phyloP scores from a whole-genome alignment of 306 rosid genomes.

The Carpinus fangiana region DNA sequence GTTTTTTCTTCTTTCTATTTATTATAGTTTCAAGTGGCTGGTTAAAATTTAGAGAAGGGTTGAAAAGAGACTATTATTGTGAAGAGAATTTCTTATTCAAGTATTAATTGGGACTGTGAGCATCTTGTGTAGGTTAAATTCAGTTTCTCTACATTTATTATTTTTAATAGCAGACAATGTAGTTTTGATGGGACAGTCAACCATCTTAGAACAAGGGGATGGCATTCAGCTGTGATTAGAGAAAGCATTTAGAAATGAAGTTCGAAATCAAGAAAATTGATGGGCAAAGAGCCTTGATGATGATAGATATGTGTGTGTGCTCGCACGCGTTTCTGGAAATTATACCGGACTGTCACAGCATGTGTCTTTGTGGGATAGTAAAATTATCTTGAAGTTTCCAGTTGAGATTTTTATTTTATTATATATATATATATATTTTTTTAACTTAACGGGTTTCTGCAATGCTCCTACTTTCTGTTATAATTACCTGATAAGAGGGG shows the following conservation, averaged over 20 bases:
- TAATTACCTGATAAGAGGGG: neutral
- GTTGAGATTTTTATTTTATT: neutral
- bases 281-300: too few species aligned
- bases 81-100: neutral
- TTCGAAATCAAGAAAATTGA: too few species aligned
- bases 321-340: too few species aligned
- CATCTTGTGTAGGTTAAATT: slow-evolving; percentile 1
- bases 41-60: neutral
- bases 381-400: neutral
- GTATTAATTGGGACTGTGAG: neutral
- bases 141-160: neutral
- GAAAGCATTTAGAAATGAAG: neutral
- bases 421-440: too few species aligned
- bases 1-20: neutral
- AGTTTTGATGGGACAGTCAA: neutral
- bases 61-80: neutral
- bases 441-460: neutral
- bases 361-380: neutral
- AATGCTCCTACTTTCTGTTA: neutral
- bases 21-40: neutral
- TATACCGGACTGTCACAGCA: too few species aligned
- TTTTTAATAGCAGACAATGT: neutral
- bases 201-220: too few species aligned
- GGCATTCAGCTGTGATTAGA: neutral
- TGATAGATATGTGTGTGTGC: too few species aligned